Evolutionary conservation across 495 filamentous ascomycete genomes (phyloP).

Genomic region (Hyaloscypha variabilis): DNA sequence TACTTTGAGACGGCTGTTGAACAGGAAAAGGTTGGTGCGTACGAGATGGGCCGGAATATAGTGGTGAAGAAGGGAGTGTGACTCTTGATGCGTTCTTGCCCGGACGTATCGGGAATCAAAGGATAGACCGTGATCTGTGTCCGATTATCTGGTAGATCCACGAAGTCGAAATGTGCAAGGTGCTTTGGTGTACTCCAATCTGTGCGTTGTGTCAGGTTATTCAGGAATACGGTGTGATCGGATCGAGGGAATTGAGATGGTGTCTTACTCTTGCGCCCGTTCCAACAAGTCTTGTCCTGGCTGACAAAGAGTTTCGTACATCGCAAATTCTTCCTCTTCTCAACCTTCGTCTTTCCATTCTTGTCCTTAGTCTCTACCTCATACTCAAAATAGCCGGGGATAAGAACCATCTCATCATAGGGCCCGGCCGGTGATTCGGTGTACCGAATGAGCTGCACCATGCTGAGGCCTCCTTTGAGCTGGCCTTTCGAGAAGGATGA

Average conservation of each 20-base stretch:
- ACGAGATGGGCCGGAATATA: slow-evolving; percentile 42
- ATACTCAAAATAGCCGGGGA: slow-evolving; percentile 45
- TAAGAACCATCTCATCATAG: slow-evolving; percentile 53
- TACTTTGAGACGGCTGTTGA: slow-evolving; percentile 37
- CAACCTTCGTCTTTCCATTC: slow-evolving; percentile 29
- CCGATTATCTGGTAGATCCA: slow-evolving; percentile 34
- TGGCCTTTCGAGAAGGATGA: slow-evolving; percentile 37
- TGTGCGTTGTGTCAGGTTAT: too few relatives aligned
- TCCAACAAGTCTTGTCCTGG: slow-evolving; percentile 48
- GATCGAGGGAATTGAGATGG: neutral
- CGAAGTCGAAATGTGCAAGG: slow-evolving; percentile 52
- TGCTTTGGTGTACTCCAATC: slow-evolving; percentile 60
- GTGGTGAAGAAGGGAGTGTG: slow-evolving; percentile 45
- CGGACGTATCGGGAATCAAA: slow-evolving; percentile 24
- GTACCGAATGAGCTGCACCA: slow-evolving; percentile 52
- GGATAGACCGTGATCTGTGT: slow-evolving; percentile 48
- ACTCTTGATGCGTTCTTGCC: slow-evolving; percentile 30
- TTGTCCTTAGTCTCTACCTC: slow-evolving; percentile 30
- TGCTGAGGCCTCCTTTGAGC: slow-evolving; percentile 46
- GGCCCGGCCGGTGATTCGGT: slow-evolving; percentile 49
- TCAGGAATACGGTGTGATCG: neutral
- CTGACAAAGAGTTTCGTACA: slow-evolving; percentile 55
- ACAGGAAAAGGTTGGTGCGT: slow-evolving; percentile 44
- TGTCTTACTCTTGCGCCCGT: slow-evolving; percentile 42
- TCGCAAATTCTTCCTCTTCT: slow-evolving; percentile 31